Conservation (phyloP, 495 filamentous ascomycete species). For the Penicillium maclennaniae region DNA sequence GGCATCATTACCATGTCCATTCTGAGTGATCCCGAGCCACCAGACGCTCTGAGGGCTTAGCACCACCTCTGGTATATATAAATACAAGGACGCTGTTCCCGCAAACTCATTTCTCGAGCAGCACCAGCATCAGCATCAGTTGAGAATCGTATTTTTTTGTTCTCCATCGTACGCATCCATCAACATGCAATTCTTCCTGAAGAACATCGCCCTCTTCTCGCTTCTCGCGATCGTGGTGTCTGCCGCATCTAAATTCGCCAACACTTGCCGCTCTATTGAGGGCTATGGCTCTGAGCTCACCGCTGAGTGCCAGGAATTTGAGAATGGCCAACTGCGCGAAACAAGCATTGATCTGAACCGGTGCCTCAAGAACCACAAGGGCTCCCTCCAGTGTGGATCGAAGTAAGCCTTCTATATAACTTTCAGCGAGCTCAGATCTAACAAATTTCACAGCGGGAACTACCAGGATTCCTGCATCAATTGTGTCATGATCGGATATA, state of each 20-base stretch:
- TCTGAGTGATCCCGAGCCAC: neutral
- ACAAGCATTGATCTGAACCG: slow-evolving; percentile 17
- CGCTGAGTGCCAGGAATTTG: slow-evolving; percentile 13
- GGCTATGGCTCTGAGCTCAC: slow-evolving; percentile 9
- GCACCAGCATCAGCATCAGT: neutral
- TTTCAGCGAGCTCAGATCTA: neutral
- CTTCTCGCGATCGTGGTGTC: slow-evolving; percentile 14
- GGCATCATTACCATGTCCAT: neutral
- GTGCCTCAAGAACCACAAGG: slow-evolving; percentile 20
- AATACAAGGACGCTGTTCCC: neutral
- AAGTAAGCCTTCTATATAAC: slow-evolving; percentile 8
- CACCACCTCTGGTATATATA: neutral
- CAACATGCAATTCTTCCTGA: slow-evolving; percentile 21
- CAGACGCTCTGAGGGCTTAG: neutral
- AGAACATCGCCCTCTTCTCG: slow-evolving; percentile 15
- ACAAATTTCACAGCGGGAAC: slow-evolving; percentile 11
- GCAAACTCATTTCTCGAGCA: neutral
- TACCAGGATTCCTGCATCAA: slow-evolving; percentile 20
- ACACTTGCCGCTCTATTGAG: slow-evolving; percentile 18
- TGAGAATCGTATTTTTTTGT: neutral
- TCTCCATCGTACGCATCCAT: neutral
- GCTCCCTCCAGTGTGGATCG: slow-evolving; percentile 17
- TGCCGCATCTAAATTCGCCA: slow-evolving; percentile 17
- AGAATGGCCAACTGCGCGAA: slow-evolving; percentile 7
- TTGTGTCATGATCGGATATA: slow-evolving; percentile 15